Base-by-base conservation (phyloP, 495 filamentous ascomycete species). In the Hyaloscypha variabilis region DNA sequence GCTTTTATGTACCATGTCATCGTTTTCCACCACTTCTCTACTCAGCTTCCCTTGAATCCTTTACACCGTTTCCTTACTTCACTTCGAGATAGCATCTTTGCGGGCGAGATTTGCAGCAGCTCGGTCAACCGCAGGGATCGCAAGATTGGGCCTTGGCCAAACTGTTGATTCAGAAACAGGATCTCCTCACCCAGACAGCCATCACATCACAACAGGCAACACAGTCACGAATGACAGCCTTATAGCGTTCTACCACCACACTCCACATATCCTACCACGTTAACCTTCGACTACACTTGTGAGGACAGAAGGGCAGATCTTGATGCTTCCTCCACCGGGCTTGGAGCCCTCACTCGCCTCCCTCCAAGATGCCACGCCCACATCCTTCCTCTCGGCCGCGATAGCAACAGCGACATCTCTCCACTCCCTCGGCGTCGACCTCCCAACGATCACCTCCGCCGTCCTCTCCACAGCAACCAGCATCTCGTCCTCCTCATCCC, bases 401-500 rank as follows among this genome's bases (percentile, higher is more conserved):
- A 42, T 68, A 57, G 62, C 62, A 26, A 60, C 58, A 34, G 60
- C 60, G 2, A 25, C 57, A 19, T 62, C 67, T 14, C 28, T 70
- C 49, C 36, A 60, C 64, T 62, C 67, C 21, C 29, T 70, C 49
- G 46, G 61, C 65, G 58, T 75, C 60, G 70, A 71, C 58, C 71
- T 75, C 59, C 65, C 78, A 21, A 58, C 72, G 11, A 26, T 74
- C 24, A 58, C 77, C 30, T 61, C 70, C 23, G 70, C 75, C 54
- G 58, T 65, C 34, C 24, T 73, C 1, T 67, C 73, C 39, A 73
- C 73, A n/a, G 69, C 75, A 39, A 72, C 76, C 58, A 67, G 70
- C 26, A 69, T 75, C 6, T 63, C n/a, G n/a, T n/a, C 68, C 28
- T 52, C 31, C 36, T 51, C 50, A 39, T 46, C 39, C 10, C 55